Evolutionary conservation across 1,284 basidiomycete genomes (phyloP), one percentile per base, ranked within the genome.

Genomic region (Melampsora americana): DNA sequence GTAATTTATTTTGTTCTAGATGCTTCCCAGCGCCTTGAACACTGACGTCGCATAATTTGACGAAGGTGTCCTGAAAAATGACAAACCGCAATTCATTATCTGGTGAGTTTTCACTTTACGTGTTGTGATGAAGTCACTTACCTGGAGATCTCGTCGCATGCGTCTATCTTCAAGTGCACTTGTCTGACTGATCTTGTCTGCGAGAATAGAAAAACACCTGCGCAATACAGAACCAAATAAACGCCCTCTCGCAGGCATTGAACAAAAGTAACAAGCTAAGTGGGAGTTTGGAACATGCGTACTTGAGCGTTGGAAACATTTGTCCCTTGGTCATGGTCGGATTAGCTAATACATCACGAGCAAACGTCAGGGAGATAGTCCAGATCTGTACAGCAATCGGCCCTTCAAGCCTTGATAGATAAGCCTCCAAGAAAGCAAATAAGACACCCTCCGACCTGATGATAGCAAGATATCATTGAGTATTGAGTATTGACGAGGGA

Each of bases 371-470:
- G 80, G 90, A 90, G 23, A 91, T 87, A 69, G 85, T 84, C 95
- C 95, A 98, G 7, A 97, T 91, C 84, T 98, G 95, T 5, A 93
- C 86, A 1, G 92, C 93, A 26, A 95, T 85, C 0, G 93, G 91
- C 1, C 92, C 92, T 82, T 98, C 95, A 65, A 99, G 84, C 6
- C 90, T 87, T 26, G 84, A 84, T n/a, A 96, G 83, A 81, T 98
- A 98, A 75, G 89, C 88, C 80, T 97, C 93, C 46, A 98, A 85
- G 83, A 98, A 98, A 50, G 86, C 87, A 85, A 93, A 93, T 26
- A 93, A 81, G 11, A 86, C 86, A 14, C 83, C 82, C 78, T 92
- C 91, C 28, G 87, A 86, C 73, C 91, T 92, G 65, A n/a, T 5
- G 9, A 35, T 6, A 42, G 62, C 60, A 5, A 76, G 72, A 53